Evolutionary conservation across 441 rosid species (phyloP).

Genomic region (Adansonia gregorii): DNA sequence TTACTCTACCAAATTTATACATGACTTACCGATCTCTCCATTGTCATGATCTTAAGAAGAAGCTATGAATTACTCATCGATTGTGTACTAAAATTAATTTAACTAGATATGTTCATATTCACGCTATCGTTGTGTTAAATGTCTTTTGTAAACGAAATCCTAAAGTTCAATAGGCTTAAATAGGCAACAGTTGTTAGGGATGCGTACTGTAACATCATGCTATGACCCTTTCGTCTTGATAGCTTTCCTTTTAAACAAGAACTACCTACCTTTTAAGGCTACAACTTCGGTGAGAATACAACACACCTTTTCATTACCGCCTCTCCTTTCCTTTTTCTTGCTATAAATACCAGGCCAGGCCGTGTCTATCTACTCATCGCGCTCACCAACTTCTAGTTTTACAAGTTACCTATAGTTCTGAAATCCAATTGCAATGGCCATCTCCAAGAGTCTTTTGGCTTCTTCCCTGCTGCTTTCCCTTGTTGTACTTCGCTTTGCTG

Average conservation of each 20-base stretch:
- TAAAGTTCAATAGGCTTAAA: too few relatives aligned
- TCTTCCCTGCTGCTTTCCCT: constrained; percentile 60
- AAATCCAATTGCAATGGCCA: constrained; percentile 20
- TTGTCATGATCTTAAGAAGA: too few relatives aligned
- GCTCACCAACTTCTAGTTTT: not conserved
- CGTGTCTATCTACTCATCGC: not conserved
- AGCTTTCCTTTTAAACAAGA: constrained; percentile 10
- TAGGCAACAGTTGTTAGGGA: not conserved
- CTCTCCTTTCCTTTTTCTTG: not conserved
- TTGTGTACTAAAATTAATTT: too few relatives aligned
- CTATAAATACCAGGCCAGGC: constrained; percentile 22
- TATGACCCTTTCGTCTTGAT: not conserved
- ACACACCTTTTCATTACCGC: not conserved
- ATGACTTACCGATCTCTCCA: not conserved
- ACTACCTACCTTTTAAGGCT: not conserved
- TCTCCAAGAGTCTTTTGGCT: constrained; percentile 46
- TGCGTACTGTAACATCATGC: not conserved
- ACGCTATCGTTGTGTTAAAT: too few relatives aligned
- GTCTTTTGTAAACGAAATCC: too few relatives aligned
- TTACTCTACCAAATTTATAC: not conserved
- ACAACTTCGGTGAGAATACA: not conserved
- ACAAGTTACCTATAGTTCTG: not conserved
- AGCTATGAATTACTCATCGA: too few relatives aligned
- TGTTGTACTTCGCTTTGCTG: constrained; percentile 46
- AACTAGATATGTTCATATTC: too few relatives aligned